phyloP scores from a whole-genome alignment of 495 filamentous ascomycete genomes.

The Tuber indicum region DNA sequence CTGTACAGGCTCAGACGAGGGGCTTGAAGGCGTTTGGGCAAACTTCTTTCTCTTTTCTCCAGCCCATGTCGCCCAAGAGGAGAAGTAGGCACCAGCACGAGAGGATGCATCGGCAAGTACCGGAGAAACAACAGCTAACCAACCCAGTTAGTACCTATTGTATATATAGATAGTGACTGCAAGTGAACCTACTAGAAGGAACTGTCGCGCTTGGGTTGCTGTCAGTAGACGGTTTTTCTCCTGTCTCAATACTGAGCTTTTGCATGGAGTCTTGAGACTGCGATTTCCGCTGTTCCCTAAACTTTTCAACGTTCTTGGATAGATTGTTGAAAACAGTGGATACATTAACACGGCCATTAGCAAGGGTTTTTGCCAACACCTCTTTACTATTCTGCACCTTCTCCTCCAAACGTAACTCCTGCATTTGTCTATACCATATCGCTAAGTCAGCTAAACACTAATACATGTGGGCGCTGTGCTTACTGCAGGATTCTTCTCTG shows the following conservation, averaged over 20 bases:
- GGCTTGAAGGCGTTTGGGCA: constrained; percentile 46
- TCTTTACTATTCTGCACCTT: constrained; percentile 59
- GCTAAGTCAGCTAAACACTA: constrained; percentile 16
- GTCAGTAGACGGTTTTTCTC: constrained; percentile 8
- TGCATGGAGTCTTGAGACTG: constrained; percentile 25
- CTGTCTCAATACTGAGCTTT: constrained; percentile 13
- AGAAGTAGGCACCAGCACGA: constrained; percentile 80
- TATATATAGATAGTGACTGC: neutral
- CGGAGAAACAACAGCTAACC: constrained; percentile 8
- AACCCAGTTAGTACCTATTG: neutral
- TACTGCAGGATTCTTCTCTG: constrained; percentile 84
- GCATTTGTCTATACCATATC: constrained; percentile 33
- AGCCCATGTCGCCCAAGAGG: constrained; percentile 93
- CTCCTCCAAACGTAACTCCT: constrained; percentile 66
- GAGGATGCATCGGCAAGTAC: constrained; percentile 47
- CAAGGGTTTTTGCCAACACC: constrained; percentile 58
- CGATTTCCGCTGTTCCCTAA: constrained; percentile 52
- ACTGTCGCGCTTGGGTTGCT: constrained; percentile 3
- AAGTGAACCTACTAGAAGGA: constrained; percentile 8
- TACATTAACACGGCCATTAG: constrained; percentile 62
- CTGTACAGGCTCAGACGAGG: constrained; percentile 21
- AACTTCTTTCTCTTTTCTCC: constrained; percentile 71
- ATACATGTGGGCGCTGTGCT: constrained; percentile 45
- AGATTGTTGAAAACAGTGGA: constrained; percentile 62
- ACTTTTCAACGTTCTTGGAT: constrained; percentile 65